Conservation (phyloP, 2,329 filamentous ascomycete species). For the Metarhizium brunneum region DNA sequence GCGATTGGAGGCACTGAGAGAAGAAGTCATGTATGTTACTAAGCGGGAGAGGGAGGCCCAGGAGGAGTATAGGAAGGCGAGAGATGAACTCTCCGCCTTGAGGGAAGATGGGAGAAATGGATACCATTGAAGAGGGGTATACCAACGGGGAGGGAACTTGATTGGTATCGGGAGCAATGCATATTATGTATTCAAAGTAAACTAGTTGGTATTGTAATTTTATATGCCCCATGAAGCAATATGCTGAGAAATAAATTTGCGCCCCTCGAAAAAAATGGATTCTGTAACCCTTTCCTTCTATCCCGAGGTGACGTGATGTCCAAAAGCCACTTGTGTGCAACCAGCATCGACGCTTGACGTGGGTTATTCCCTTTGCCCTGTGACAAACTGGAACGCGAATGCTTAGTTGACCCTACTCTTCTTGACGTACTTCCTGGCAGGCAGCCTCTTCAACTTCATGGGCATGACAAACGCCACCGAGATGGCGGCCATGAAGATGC, state of each 20-base stretch:
- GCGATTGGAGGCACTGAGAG: constrained; percentile 64
- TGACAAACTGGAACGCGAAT: neutral
- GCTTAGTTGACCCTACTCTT: neutral
- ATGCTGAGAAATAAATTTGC: too few species aligned
- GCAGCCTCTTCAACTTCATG: constrained; percentile 44
- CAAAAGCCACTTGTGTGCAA: too few species aligned
- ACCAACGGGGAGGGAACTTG: neutral
- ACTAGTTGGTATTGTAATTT: too few species aligned
- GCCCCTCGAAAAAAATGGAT: too few species aligned
- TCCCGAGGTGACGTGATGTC: too few species aligned
- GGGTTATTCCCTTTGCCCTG: too few species aligned
- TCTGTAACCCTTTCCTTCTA: too few species aligned
- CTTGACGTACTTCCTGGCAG: constrained; percentile 24
- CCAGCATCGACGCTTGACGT: too few species aligned
- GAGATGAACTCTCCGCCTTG: constrained; percentile 66
- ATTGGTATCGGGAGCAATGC: neutral
- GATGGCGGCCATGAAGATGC: constrained; percentile 35
- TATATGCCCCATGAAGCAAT: too few species aligned
- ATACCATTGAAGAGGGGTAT: constrained; percentile 20
- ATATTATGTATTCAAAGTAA: too few species aligned
- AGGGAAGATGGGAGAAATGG: constrained; percentile 25
- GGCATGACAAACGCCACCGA: constrained; percentile 38
- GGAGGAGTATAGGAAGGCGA: constrained; percentile 67
- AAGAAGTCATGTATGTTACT: constrained; percentile 75
- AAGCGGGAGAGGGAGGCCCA: constrained; percentile 84